Conservation (phyloP, 108 stramenopile species). For the Nitzschia putrida region DNA sequence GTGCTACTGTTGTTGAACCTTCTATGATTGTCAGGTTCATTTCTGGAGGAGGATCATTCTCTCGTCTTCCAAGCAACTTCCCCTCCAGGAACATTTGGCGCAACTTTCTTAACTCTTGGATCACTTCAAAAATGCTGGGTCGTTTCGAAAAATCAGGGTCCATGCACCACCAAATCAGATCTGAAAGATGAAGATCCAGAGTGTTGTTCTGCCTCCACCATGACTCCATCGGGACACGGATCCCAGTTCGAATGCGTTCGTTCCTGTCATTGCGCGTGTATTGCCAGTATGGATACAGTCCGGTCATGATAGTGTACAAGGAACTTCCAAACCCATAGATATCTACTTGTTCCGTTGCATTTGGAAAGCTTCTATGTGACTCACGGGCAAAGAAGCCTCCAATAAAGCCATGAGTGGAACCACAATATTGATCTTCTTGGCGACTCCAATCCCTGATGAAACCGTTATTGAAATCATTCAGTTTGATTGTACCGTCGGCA, state of each 20-base stretch:
- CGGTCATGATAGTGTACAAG: slow-evolving; percentile 63
- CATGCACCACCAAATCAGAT: too few relatives aligned
- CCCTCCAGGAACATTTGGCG: too few relatives aligned
- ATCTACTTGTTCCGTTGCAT: slow-evolving; percentile 3
- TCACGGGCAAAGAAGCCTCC: not conserved
- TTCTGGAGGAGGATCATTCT: too few relatives aligned
- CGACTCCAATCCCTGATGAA: slow-evolving; percentile 58
- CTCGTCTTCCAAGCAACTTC: too few relatives aligned
- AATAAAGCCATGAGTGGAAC: slow-evolving; percentile 52
- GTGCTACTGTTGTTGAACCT: too few relatives aligned
- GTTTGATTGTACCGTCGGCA: slow-evolving; percentile 56
- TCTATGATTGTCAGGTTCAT: too few relatives aligned
- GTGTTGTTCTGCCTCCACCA: too few relatives aligned
- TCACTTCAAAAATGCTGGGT: slow-evolving; percentile 20
- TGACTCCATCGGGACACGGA: too few relatives aligned
- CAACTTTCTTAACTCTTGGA: too few relatives aligned
- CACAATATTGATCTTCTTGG: slow-evolving; percentile 59
- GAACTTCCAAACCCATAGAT: slow-evolving; percentile 36
- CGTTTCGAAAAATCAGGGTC: slow-evolving; percentile 54
- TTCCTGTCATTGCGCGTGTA: slow-evolving; percentile 19
- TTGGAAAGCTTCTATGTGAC: not conserved
- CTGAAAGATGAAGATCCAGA: too few relatives aligned
- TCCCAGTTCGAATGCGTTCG: slow-evolving; percentile 14
- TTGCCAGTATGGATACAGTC: slow-evolving; percentile 33
- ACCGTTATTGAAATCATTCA: slow-evolving; percentile 82